These are phyloP conservation scores for Plasmodium coatneyi DNA, from an alignment of 169 alveolate species.

Conservation along the genomic window DNA sequence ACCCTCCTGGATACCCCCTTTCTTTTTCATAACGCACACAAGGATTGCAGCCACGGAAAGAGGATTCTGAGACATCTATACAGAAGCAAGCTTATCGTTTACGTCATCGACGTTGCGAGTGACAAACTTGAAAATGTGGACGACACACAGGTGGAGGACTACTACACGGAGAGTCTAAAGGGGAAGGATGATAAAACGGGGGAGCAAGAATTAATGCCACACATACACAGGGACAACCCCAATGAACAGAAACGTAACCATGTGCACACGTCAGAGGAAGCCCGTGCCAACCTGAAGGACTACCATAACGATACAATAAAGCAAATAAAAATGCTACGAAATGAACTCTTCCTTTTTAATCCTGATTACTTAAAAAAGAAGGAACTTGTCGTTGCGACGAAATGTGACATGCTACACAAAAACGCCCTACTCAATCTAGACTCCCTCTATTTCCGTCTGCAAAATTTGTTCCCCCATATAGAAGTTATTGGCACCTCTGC, in stretches of 20 bases:
- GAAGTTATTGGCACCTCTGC: slow-evolving; percentile 86
- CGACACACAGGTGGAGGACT: slow-evolving; percentile 45
- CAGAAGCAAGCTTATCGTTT: slow-evolving; percentile 81
- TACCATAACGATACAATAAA: slow-evolving; percentile 66
- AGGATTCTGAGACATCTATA: slow-evolving; percentile 81
- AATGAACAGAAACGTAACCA: not conserved
- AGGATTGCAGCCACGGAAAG: slow-evolving; percentile 38
- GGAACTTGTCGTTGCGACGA: slow-evolving; percentile 82
- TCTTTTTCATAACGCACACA: slow-evolving; percentile 69
- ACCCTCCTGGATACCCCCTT: slow-evolving; percentile 85
- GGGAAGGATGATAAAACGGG: not conserved
- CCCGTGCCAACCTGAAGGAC: slow-evolving; percentile 15
- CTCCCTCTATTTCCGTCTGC: slow-evolving; percentile 80
- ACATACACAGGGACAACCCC: not conserved
- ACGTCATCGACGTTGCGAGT: slow-evolving; percentile 81
- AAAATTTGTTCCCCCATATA: slow-evolving; percentile 78
- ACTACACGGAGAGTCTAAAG: slow-evolving; percentile 10
- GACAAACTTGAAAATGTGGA: slow-evolving; percentile 60
- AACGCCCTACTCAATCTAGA: slow-evolving; percentile 83
- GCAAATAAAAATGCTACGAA: slow-evolving; percentile 67
- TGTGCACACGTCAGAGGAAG: not conserved
- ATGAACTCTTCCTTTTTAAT: slow-evolving; percentile 65
- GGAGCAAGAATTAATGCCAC: not conserved
- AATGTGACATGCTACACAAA: slow-evolving; percentile 87
- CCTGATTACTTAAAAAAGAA: slow-evolving; percentile 69